Conservation (phyloP, 495 filamentous ascomycete genomes). For the Aspergillus biplanus region DNA sequence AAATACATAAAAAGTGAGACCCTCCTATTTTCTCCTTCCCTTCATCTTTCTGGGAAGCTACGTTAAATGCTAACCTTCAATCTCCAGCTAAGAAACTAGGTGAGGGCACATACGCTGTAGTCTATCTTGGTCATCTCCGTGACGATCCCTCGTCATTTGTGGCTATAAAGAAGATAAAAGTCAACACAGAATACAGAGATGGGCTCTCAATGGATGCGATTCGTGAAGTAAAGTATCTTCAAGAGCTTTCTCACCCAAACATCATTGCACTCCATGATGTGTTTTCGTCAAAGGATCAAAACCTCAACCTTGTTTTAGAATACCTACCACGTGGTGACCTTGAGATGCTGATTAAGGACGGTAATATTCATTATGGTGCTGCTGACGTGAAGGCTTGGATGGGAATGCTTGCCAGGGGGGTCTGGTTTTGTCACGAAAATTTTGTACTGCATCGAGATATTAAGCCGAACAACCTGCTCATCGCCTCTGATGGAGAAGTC, state of each 20-base stretch:
- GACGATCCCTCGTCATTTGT: slow-evolving; percentile 69
- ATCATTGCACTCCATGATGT: slow-evolving; percentile 90
- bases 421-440: slow-evolving; percentile 97
- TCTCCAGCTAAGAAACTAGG: slow-evolving; percentile 80
- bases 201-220: slow-evolving; percentile 93
- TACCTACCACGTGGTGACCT: slow-evolving; percentile 89
- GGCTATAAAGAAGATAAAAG: slow-evolving; percentile 98
- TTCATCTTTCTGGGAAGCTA: not conserved
- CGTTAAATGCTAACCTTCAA: not conserved
- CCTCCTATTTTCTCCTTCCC: not conserved
- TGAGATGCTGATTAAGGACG: slow-evolving; percentile 89
- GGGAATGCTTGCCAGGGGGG: slow-evolving; percentile 89
- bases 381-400: slow-evolving; percentile 98
- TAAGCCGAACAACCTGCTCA: slow-evolving; percentile 97
- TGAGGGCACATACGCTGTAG: slow-evolving; percentile 95
- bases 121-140: slow-evolving; percentile 82
- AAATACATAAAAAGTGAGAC: slow-evolving; percentile 84
- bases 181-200: slow-evolving; percentile 80
- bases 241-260: slow-evolving; percentile 94
- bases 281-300: slow-evolving; percentile 90
- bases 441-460: slow-evolving; percentile 96
- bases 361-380: slow-evolving; percentile 70
- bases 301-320: slow-evolving; percentile 93
- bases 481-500: slow-evolving; percentile 87
- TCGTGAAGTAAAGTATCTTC: slow-evolving; percentile 91